Evolutionary conservation across 2,329 filamentous ascomycete genomes (phyloP).

Genomic region (Penicillium janthinellum): DNA sequence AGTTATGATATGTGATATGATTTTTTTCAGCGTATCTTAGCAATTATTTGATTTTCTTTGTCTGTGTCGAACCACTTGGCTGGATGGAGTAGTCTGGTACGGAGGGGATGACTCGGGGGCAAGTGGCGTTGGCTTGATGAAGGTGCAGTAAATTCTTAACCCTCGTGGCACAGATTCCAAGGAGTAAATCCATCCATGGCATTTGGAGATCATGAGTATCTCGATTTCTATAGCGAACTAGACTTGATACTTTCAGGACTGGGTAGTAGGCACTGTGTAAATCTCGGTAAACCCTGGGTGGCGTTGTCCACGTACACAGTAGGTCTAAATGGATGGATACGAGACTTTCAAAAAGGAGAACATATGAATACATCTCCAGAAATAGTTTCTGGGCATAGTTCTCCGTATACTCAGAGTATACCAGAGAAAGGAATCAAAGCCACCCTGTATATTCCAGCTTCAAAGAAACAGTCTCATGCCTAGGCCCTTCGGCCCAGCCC

Average conservation of each 20-base stretch:
- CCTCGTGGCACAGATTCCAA: not conserved
- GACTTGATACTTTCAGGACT: not conserved
- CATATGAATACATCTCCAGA: not conserved
- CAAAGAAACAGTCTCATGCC: not conserved
- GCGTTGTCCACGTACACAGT: not conserved
- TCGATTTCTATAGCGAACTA: not conserved
- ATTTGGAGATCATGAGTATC: not conserved
- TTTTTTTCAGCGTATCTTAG: constrained; percentile 9
- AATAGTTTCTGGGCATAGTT: too few species aligned
- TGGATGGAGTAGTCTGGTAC: not conserved
- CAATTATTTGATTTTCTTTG: not conserved
- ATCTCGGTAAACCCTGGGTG: not conserved
- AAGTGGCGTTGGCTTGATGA: not conserved
- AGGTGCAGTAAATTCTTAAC: not conserved
- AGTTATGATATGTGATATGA: constrained; percentile 13
- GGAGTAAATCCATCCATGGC: not conserved
- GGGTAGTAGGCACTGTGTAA: not conserved
- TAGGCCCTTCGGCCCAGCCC: constrained; percentile 6
- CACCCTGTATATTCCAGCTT: not conserved
- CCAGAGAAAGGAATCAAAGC: not conserved
- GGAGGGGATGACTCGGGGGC: not conserved
- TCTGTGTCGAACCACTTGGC: not conserved
- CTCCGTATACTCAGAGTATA: not conserved
- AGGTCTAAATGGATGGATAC: too few species aligned
- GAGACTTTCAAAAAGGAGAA: not conserved